Evolutionary conservation across 2,329 filamentous ascomycete species (phyloP).

Genomic region (Sclerotinia spermophila): DNA sequence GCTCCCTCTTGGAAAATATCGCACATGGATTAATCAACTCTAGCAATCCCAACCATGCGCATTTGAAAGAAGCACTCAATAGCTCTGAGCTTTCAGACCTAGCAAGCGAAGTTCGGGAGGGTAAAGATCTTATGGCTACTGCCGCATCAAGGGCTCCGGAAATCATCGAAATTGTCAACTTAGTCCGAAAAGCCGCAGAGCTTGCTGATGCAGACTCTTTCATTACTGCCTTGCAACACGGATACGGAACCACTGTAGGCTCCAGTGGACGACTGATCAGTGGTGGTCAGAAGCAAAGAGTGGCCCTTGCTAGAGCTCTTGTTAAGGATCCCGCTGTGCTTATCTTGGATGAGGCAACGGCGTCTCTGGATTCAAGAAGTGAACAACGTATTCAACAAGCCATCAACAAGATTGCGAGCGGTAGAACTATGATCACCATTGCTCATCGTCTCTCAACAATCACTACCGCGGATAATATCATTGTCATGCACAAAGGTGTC

Average conservation of each 20-base stretch:
- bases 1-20: conserved; percentile 41
- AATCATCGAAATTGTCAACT: conserved; percentile 36
- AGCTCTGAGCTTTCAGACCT: conserved; percentile 48
- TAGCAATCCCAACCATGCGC: conserved; percentile 47
- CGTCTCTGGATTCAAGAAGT: conserved; percentile 74
- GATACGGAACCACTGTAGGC: conserved; percentile 59
- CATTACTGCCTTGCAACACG: conserved; percentile 10
- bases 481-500: conserved; percentile 70
- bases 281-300: conserved; percentile 78
- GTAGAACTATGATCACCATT: conserved; percentile 87
- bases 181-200: conserved; percentile 47
- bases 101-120: conserved; percentile 49
- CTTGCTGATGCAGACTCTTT: conserved; percentile 41
- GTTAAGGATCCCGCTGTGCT: conserved; percentile 55
- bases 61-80: conserved; percentile 40
- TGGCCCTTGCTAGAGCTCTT: conserved; percentile 64
- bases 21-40: conserved; percentile 42
- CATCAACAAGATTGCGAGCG: conserved; percentile 72
- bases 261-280: conserved; percentile 66
- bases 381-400: conserved; percentile 88
- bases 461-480: conserved; percentile 82
- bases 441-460: conserved; percentile 78
- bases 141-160: conserved; percentile 4
- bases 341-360: conserved; percentile 59
- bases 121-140: conserved; percentile 41